A percentile compares a stretch with the other conserved stretches of the same genome.
phyloP scores from a whole-genome alignment of 495 filamentous ascomycete genomes.

The Amorphotheca resinae region DNA sequence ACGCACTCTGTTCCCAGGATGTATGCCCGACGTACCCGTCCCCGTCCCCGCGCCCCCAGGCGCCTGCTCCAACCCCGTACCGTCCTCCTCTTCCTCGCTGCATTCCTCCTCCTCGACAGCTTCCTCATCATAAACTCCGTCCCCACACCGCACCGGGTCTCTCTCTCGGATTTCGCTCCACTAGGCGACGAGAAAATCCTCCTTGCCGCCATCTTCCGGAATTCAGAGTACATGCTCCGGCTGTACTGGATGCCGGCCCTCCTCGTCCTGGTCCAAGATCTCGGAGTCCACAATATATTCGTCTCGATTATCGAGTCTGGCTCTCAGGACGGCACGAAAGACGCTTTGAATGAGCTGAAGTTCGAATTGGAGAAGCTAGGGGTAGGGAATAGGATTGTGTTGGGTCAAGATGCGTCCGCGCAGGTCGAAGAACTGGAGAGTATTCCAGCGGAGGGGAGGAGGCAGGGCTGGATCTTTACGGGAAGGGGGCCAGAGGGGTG shows the following conservation, averaged over 20 bases:
- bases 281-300: constrained; percentile 57
- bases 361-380: constrained; percentile 35
- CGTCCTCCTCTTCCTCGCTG: constrained; percentile 1
- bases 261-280: constrained; percentile 36
- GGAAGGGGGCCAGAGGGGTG: constrained; percentile 28
- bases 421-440: constrained; percentile 47
- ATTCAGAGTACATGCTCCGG: constrained; percentile 50
- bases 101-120: constrained; percentile 9
- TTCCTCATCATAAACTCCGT: background rate
- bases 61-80: background rate
- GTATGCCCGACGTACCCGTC: no score
- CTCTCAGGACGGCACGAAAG: constrained; percentile 59
- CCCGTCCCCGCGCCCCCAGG: no score
- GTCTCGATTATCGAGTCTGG: constrained; percentile 61
- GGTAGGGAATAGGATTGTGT: constrained; percentile 39
- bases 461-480: constrained; percentile 45
- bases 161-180: background rate
- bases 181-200: constrained; percentile 30
- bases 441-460: constrained; percentile 28
- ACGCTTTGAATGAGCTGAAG: constrained; percentile 48
- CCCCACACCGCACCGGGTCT: constrained; percentile 3
- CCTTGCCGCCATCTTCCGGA: constrained; percentile 60
- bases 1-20: no score
- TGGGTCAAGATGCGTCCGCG: constrained; percentile 27
- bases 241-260: constrained; percentile 50